Percentiles rank a stretch among this genome's conserved stretches.
Evolutionary conservation across 1,284 basidiomycete species (phyloP).

Genomic region (Moesziomyces parantarcticus): DNA sequence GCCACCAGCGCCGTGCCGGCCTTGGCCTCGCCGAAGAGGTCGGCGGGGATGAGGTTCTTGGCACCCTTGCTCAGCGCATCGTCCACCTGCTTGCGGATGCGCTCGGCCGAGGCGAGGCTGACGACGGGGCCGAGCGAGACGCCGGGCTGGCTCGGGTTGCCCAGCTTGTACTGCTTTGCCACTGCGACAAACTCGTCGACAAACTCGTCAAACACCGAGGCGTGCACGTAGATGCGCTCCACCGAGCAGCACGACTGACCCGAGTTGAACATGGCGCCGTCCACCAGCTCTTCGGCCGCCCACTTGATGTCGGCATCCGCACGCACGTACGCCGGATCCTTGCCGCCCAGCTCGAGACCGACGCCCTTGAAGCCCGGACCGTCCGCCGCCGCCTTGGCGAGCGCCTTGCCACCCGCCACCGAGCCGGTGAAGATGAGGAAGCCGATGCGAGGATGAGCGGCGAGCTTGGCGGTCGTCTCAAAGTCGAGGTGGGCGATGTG

Average conservation of each 20-base stretch:
- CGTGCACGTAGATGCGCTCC: conserved; percentile 93
- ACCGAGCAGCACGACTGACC: conserved; percentile 91
- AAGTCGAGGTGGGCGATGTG: conserved; percentile 84
- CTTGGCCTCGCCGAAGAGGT: conserved; percentile 75
- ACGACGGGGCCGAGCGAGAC: conserved; percentile 91
- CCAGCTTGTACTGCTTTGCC: conserved; percentile 84
- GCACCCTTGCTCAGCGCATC: conserved; percentile 73
- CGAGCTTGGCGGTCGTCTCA: conserved; percentile 74
- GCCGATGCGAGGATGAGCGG: conserved; percentile 77
- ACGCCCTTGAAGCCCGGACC: conserved; percentile 78
- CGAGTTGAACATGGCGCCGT: conserved; percentile 95
- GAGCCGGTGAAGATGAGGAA: conserved; percentile 93
- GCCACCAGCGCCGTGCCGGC: conserved; percentile 83
- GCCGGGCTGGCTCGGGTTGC: conserved; percentile 80
- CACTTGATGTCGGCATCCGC: conserved; percentile 84
- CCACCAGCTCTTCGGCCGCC: conserved; percentile 85
- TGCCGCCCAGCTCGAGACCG: conserved; percentile 84
- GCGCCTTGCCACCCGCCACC: conserved; percentile 75
- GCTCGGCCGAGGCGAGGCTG: conserved; percentile 81
- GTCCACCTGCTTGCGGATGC: conserved; percentile 84
- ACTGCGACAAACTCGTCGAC: conserved; percentile 79
- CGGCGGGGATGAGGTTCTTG: conserved; percentile 24
- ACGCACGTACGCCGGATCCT: conserved; percentile 93
- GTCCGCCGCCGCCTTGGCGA: conserved; percentile 74
- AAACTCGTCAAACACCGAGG: conserved; percentile 82